Base-by-base conservation (phyloP, 345 rosid species). In the Trapa bicornis region DNA sequence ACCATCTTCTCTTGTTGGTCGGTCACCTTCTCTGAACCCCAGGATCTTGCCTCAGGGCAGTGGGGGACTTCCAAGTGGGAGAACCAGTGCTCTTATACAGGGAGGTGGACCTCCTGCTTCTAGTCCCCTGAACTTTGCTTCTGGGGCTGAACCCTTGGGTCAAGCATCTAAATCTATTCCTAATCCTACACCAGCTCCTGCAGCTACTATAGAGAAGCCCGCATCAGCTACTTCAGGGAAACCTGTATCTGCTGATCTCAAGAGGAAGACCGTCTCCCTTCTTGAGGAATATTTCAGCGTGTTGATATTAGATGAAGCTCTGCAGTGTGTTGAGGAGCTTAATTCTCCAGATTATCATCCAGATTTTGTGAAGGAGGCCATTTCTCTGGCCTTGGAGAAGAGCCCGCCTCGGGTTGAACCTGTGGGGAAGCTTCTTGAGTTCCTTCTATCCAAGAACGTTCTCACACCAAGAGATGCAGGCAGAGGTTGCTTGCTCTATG, bases 321-420 rank as follows among this genome's bases (percentile, higher is more conserved):
- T 88, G 77, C 81, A 70, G 71, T 87, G 97, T 56, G 85, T 90
- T 54, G 85, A 85, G 69, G 97, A 93, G 64, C 78, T 90, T 35
- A 77, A 84, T 17, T 74, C 87, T 43, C 89, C 90, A 1, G 81
- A 80, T 11, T 87, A 84, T 75, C 87, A 85, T 65, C 85, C 90
- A 2, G 96, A 90, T 68, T 72, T 89, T 32, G 92, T 90, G 56
- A 93, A 85, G 75, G 97, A 90, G 79, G 92, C 96, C 1, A 83
- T 93, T 60, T 74, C 72, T 47, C 82, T 88, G 35, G 98, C 84
- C 2, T 74, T 93, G 22, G 97, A 88, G 72, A 84, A 84, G 68
- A 93, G 79, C 70, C 87, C 91, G 0, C 87, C 93, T 0, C 70
- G 87, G 16, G 75, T 82, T 47, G 87, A 83, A 52, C 83, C 68